Evolutionary conservation across 345 rosid genomes (phyloP).

Genomic region (Gossypium turneri): DNA sequence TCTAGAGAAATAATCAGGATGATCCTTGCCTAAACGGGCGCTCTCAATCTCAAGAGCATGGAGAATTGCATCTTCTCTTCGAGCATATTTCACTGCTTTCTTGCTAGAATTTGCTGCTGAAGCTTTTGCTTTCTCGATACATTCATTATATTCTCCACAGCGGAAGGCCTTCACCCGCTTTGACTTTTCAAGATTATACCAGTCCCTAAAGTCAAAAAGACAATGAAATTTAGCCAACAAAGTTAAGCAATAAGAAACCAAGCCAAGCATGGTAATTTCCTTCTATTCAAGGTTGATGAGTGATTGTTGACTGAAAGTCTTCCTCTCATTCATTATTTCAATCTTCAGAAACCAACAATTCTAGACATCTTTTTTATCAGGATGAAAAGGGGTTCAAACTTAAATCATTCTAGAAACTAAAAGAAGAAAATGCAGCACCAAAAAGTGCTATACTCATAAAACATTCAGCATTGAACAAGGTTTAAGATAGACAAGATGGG

Average conservation of each 20-base stretch:
- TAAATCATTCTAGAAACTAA: neutral
- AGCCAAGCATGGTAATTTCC: neutral
- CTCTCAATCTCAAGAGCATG: conserved; percentile 91
- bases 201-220: conserved; percentile 57
- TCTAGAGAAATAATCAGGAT: conserved; percentile 34
- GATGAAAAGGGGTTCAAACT: neutral
- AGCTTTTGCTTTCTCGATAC: conserved; percentile 84
- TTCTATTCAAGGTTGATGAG: neutral
- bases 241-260: neutral
- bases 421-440: neutral
- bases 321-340: conserved; percentile 1
- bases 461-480: neutral
- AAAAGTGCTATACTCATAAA: neutral
- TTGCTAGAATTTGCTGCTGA: conserved; percentile 63
- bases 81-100: conserved; percentile 75
- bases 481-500: neutral
- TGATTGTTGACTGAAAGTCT: neutral
- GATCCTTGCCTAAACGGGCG: conserved; percentile 56
- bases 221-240: conserved; percentile 13
- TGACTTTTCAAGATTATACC: conserved; percentile 94
- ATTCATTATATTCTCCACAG: conserved; percentile 84
- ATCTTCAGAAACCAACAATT: neutral
- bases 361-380: neutral
- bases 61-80: conserved; percentile 92
- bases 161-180: conserved; percentile 96